Conservation (phyloP, 1,139 yeast genomes). For the Hansenula anomala region DNA sequence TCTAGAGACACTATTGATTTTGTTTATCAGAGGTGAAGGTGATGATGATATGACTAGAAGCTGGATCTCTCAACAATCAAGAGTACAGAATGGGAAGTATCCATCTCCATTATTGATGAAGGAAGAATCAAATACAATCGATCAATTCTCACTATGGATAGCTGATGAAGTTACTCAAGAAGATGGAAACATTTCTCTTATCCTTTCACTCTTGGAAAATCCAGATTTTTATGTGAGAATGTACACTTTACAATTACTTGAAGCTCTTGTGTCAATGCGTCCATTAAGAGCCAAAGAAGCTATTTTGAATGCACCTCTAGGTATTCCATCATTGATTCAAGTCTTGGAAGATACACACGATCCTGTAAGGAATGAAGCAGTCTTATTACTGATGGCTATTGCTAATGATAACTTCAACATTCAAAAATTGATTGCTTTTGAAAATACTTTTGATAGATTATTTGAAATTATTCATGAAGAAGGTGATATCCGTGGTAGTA, state of each 20-base stretch:
- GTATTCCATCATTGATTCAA: constrained; percentile 69
- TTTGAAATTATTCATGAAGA: constrained; percentile 78
- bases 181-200: constrained; percentile 49
- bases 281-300: constrained; percentile 71
- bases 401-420: constrained; percentile 81
- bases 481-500: constrained; percentile 89
- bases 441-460: constrained; percentile 80
- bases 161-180: constrained; percentile 88
- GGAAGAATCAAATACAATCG: constrained; percentile 45
- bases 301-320: constrained; percentile 69
- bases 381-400: constrained; percentile 75
- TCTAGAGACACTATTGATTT: constrained; percentile 76
- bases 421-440: constrained; percentile 92
- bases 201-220: constrained; percentile 53
- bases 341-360: constrained; percentile 72
- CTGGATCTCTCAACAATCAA: constrained; percentile 73
- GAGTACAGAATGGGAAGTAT: constrained; percentile 74
- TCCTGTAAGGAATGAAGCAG: constrained; percentile 87
- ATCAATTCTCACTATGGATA: constrained; percentile 90
- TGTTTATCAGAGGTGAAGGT: constrained; percentile 67
- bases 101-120: constrained; percentile 74
- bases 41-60: constrained; percentile 47
- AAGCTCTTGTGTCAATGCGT: constrained; percentile 78
- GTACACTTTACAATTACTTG: constrained; percentile 79
- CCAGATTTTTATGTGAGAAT: constrained; percentile 72